Conservation (phyloP, 805 yeast genomes). For the Lipomyces anomalus region DNA sequence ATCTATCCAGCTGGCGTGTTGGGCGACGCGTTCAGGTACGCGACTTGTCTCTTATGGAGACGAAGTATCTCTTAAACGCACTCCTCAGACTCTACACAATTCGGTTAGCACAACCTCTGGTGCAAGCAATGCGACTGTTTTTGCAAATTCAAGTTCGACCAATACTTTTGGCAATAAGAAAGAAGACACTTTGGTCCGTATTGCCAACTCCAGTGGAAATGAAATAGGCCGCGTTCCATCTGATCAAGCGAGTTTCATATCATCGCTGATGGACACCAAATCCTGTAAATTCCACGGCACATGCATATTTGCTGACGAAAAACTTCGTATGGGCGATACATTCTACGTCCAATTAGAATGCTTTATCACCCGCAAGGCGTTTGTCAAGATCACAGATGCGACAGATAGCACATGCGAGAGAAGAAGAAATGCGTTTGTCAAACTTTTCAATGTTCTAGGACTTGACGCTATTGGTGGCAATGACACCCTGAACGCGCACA, state of each 20-base stretch:
- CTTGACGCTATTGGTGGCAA: constrained; percentile 19
- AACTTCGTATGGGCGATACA: constrained; percentile 69
- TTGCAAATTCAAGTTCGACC: not conserved
- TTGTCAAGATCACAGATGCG: constrained; percentile 15
- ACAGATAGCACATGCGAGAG: constrained; percentile 46
- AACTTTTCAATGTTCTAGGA: constrained; percentile 48
- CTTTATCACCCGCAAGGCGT: constrained; percentile 37
- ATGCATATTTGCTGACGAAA: constrained; percentile 52
- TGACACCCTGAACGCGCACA: constrained; percentile 8
- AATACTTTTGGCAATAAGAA: constrained; percentile 5
- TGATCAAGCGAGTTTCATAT: constrained; percentile 57
- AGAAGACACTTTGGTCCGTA: constrained; percentile 29
- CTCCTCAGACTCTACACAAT: constrained; percentile 5
- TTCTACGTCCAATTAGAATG: constrained; percentile 67
- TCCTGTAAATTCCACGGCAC: constrained; percentile 52
- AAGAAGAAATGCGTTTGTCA: constrained; percentile 51
- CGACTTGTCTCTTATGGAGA: constrained; percentile 32
- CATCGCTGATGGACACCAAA: constrained; percentile 56
- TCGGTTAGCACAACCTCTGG: not conserved
- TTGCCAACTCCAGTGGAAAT: constrained; percentile 34
- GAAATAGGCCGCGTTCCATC: constrained; percentile 77
- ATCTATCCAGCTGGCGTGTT: constrained; percentile 34
- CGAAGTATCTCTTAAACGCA: constrained; percentile 27
- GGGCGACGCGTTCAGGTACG: constrained; percentile 36
- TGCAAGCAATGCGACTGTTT: constrained; percentile 4